Evolutionary conservation across 169 alveolate species (phyloP), one percentile per base, ranked within the genome.

Genomic region (Cyclospora cayetanensis): DNA sequence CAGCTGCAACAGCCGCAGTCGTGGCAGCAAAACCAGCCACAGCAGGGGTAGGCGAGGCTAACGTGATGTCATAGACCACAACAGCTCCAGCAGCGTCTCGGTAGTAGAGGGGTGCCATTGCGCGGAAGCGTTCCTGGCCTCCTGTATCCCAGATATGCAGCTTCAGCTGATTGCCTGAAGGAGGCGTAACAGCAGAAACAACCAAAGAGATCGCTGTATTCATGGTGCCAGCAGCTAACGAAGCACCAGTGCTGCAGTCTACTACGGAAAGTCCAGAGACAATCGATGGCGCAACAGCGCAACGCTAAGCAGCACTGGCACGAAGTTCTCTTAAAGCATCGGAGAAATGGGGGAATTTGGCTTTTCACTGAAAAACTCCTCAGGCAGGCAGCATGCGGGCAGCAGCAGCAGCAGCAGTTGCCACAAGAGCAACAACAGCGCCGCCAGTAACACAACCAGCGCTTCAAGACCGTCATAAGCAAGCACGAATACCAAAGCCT

Each of bases 121-220:
- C 93, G 37, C 97, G 95, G 91, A 95, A 97, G 53, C 96, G 93
- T 90, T 97, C 99, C 86, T 97, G 98, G 31, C 99, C 99, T 25
- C 98, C 99, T 1, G 99, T 98, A 91, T 98, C 99, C 99, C 99
- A 98, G 20, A 98, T 95, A 86, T 98, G 97, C 65, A 98, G 92
- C 70, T 95, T 95, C 92, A 96, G 92, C 85, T 92, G 95, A 83
- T 93, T 92, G 27, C 96, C 97, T 94, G 80, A 11, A 68, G 39
- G n/a, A 31, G 4, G 25, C 11, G 39, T 46, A 68, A 12, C 18
- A 68, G 80, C 80, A 68, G 80, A 39, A 27, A 46, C n/a, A n/a
- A n/a, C n/a, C n/a, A n/a, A n/a, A n/a, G 7, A 7, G 15, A 7
- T 46, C 7, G 22, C 55, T 9, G 55, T 46, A 46, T 15, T 46